Evolutionary conservation across 331 rosid species (phyloP).

Genomic region (Rhamnella rubrinervis): DNA sequence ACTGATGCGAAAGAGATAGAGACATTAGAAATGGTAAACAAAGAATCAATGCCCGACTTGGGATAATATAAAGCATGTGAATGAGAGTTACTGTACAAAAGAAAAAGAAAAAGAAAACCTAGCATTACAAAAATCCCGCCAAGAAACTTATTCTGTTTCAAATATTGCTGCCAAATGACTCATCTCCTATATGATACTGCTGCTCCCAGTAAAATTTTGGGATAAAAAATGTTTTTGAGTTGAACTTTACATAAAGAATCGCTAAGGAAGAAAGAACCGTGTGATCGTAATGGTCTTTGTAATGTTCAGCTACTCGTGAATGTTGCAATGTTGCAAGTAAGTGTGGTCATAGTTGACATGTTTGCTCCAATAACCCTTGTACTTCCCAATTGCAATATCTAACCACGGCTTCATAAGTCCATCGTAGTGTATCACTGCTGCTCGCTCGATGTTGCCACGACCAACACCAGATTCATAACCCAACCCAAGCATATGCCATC

Average conservation of each 20-base stretch:
- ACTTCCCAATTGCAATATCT: slow-evolving; percentile 70
- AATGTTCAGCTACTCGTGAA: slow-evolving; percentile 54
- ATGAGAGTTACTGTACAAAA: slow-evolving; percentile 43
- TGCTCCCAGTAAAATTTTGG: slow-evolving; percentile 25
- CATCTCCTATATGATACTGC: slow-evolving; percentile 32
- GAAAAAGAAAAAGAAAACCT: slow-evolving; percentile 10
- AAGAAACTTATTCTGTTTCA: slow-evolving; percentile 32
- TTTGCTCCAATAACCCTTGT: slow-evolving; percentile 73
- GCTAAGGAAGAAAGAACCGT: slow-evolving; percentile 49
- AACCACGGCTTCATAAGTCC: slow-evolving; percentile 97
- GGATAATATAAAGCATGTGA: not conserved
- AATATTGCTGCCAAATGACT: slow-evolving; percentile 41
- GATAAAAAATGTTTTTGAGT: slow-evolving; percentile 19
- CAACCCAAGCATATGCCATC: slow-evolving; percentile 83
- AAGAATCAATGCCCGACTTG: no score
- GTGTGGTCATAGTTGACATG: slow-evolving; percentile 55
- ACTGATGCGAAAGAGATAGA: no score
- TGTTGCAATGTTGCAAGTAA: slow-evolving; percentile 81
- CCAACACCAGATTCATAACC: slow-evolving; percentile 54
- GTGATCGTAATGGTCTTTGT: slow-evolving; percentile 17
- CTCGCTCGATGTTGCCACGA: slow-evolving; percentile 50
- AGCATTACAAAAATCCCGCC: slow-evolving; percentile 28
- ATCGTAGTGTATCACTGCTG: slow-evolving; percentile 86
- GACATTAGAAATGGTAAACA: no score
- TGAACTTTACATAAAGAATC: slow-evolving; percentile 62